Percentiles rank a stretch among this genome's conserved stretches.
Evolutionary conservation across 2,329 filamentous ascomycete species (phyloP).

Genomic region (Phyllosticta citrichinensis): DNA sequence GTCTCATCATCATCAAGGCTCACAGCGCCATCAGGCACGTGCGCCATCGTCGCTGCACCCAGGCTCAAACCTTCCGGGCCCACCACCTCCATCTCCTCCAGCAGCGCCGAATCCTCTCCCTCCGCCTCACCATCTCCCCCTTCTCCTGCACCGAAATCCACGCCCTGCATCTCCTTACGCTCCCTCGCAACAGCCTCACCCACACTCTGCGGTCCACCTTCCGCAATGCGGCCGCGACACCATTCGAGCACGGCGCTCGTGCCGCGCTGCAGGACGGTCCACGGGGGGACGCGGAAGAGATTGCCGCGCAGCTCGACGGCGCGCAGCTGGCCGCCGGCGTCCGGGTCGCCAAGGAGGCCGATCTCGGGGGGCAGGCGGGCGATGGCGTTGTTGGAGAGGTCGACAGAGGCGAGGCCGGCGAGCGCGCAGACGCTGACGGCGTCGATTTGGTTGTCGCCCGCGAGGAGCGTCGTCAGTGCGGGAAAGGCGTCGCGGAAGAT

Average conservation of each 20-base stretch:
- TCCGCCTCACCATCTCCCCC: background rate
- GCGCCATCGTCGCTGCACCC: background rate
- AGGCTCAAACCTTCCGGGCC: background rate
- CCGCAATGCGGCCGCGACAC: conserved; percentile 22
- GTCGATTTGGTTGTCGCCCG: conserved; percentile 68
- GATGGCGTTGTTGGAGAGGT: conserved; percentile 79
- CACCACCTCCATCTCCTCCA: background rate
- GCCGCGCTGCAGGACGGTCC: conserved; percentile 73
- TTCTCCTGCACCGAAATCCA: background rate
- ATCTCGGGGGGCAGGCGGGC: conserved; percentile 69
- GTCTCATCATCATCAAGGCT: background rate
- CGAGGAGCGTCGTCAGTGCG: conserved; percentile 57
- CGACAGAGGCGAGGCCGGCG: conserved; percentile 62
- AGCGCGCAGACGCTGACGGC: conserved; percentile 65
- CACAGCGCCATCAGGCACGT: background rate
- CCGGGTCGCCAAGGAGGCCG: conserved; percentile 58
- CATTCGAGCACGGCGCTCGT: conserved; percentile 77
- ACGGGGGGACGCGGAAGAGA: conserved; percentile 76
- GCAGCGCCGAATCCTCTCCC: background rate
- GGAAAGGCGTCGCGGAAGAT: conserved; percentile 58
- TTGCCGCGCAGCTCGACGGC: conserved; percentile 74
- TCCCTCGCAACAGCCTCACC: background rate
- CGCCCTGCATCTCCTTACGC: background rate
- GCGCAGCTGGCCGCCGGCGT: conserved; percentile 33
- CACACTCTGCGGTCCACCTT: background rate